A percentile compares a stretch with the other conserved stretches of the same genome.
These are phyloP conservation scores for Ascosphaera apis DNA, from an alignment of 2,329 filamentous ascomycete genomes.

Conservation along the genomic window DNA sequence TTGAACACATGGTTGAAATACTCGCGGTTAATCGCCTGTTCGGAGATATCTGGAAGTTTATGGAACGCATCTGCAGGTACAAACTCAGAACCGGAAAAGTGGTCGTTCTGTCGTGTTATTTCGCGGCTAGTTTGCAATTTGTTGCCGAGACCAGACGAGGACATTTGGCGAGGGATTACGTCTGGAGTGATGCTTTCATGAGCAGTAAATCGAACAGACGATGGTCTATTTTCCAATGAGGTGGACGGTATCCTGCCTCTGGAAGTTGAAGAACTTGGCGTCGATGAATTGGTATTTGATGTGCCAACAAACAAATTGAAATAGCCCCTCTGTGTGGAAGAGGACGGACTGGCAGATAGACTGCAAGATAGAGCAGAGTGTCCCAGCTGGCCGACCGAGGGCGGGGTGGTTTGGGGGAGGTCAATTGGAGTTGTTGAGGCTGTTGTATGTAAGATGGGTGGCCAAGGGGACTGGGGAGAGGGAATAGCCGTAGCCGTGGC, in stretches of 20 bases:
- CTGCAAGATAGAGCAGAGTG: constrained; percentile 28
- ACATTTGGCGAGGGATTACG: no score
- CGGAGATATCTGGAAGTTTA: no score
- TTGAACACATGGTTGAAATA: no score
- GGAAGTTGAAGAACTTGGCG: constrained; percentile 34
- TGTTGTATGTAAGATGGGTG: constrained; percentile 6
- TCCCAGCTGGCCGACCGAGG: constrained; percentile 31
- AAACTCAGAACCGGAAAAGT: no score
- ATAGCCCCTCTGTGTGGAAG: constrained; percentile 52
- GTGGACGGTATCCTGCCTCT: constrained; percentile 55
- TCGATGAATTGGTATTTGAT: constrained; percentile 35
- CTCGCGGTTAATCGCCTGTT: no score
- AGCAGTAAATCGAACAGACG: no score
- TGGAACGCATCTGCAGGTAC: no score
- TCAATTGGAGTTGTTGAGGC: constrained; percentile 24
- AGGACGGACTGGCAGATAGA: constrained; percentile 20
- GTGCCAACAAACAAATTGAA: constrained; percentile 51
- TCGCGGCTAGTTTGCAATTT: no score
- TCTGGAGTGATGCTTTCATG: no score
- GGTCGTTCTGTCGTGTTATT: no score
- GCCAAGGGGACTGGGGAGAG: constrained; percentile 7
- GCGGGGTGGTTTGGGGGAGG: constrained; percentile 28
- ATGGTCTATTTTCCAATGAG: no score
- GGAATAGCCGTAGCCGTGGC: constrained; percentile 8
- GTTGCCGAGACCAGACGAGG: no score